Evolutionary conservation across 1,139 yeast species (phyloP).

Genomic region (Debaryomycetaceae sp.): DNA sequence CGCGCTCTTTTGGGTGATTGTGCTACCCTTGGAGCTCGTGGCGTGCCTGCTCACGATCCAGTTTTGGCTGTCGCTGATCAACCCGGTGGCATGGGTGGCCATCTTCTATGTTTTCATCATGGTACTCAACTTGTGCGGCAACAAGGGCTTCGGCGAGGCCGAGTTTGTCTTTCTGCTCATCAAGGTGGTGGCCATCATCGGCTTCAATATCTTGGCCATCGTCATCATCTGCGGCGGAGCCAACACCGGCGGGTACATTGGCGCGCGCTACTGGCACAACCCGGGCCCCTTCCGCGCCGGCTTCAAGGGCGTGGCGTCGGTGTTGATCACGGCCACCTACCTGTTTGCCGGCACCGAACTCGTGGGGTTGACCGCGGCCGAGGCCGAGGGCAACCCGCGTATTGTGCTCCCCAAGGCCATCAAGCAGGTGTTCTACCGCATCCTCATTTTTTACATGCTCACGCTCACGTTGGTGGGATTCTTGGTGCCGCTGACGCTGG

Average conservation of each 20-base stretch:
- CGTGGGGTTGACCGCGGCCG: slow-evolving; percentile 37
- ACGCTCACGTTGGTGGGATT: slow-evolving; percentile 39
- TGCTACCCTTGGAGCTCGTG: slow-evolving; percentile 66
- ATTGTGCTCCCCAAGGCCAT: slow-evolving; percentile 38
- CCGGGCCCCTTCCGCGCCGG: slow-evolving; percentile 68
- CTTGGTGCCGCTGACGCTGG: slow-evolving; percentile 32
- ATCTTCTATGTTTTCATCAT: slow-evolving; percentile 58
- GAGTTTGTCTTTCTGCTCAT: slow-evolving; percentile 59
- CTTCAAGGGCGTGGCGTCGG: slow-evolving; percentile 48
- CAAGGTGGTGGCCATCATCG: slow-evolving; percentile 60
- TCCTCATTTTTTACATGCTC: slow-evolving; percentile 36
- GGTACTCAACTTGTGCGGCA: slow-evolving; percentile 54
- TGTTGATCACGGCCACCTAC: slow-evolving; percentile 39
- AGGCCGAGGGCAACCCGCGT: slow-evolving; percentile 33
- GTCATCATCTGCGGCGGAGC: slow-evolving; percentile 64
- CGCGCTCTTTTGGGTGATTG: slow-evolving; percentile 65
- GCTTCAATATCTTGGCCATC: slow-evolving; percentile 68
- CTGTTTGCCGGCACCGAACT: slow-evolving; percentile 44
- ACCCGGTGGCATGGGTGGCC: slow-evolving; percentile 65
- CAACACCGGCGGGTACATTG: slow-evolving; percentile 44
- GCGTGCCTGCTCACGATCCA: slow-evolving; percentile 66
- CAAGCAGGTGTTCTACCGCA: slow-evolving; percentile 42
- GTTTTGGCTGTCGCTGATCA: slow-evolving; percentile 56
- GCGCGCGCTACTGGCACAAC: slow-evolving; percentile 51
- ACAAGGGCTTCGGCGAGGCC: slow-evolving; percentile 64